phyloP scores from a whole-genome alignment of 306 rosid species.

The Gynostemma pentaphyllum region DNA sequence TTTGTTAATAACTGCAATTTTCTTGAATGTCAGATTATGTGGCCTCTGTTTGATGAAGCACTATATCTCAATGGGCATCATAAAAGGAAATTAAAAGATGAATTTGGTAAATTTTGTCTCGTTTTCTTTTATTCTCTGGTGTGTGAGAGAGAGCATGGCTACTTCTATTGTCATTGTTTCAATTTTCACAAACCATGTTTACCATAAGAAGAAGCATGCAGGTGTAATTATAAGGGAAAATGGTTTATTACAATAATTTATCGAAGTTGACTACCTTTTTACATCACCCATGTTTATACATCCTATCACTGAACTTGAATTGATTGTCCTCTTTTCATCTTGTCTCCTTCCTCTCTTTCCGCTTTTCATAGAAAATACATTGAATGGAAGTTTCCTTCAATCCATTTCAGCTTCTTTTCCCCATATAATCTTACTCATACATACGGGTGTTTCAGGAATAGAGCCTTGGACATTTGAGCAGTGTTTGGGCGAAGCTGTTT shows the following conservation, averaged over 20 bases:
- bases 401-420: neutral
- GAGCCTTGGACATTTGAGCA: conserved; percentile 98
- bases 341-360: neutral
- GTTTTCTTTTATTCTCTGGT: neutral
- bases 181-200: neutral
- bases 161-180: neutral
- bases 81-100: conserved; percentile 72
- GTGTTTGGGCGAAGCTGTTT: conserved; percentile 73
- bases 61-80: conserved; percentile 60
- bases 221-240: conserved; percentile 2
- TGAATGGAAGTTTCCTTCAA: neutral
- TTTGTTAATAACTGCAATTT: conserved; percentile 14
- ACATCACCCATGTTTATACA: neutral
- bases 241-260: neutral
- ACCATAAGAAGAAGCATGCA: neutral
- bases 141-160: neutral
- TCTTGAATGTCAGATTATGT: conserved; percentile 41
- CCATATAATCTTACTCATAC: neutral
- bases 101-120: conserved; percentile 44
- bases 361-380: neutral
- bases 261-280: neutral
- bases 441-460: conserved; percentile 50
- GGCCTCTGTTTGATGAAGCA: conserved; percentile 64
- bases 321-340: neutral
- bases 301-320: neutral